These are phyloP conservation scores for Dactylellina drechsleri DNA, from an alignment of 2,329 filamentous ascomycete species.

Conservation along the genomic window DNA sequence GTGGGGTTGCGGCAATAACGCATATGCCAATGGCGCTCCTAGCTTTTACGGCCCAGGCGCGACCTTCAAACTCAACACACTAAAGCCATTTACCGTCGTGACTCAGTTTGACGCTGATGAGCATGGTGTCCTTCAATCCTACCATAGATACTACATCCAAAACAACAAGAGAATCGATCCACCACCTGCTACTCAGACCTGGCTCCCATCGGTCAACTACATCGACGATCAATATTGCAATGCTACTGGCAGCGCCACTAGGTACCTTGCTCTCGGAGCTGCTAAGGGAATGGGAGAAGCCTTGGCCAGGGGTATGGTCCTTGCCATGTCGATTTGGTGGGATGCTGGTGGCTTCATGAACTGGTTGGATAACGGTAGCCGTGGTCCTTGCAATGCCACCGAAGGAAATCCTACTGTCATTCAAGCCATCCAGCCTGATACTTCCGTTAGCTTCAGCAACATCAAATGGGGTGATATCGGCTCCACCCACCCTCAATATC, in stretches of 20 bases:
- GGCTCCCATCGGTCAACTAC: constrained; percentile 62
- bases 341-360: constrained; percentile 68
- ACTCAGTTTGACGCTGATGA: constrained; percentile 65
- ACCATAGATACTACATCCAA: constrained; percentile 67
- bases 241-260: constrained; percentile 58
- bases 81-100: constrained; percentile 65
- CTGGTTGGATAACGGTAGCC: constrained; percentile 67
- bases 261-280: constrained; percentile 62
- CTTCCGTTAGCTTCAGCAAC: constrained; percentile 68
- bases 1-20: constrained; percentile 64
- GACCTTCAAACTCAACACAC: constrained; percentile 64
- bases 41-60: constrained; percentile 59
- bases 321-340: constrained; percentile 69
- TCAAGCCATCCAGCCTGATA: constrained; percentile 64
- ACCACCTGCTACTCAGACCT: constrained; percentile 63
- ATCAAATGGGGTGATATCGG: constrained; percentile 72
- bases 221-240: constrained; percentile 62
- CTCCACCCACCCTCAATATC: constrained; percentile 63
- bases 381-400: constrained; percentile 68
- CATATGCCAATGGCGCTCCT: constrained; percentile 60
- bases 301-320: constrained; percentile 67
- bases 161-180: constrained; percentile 65
- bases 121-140: constrained; percentile 63
- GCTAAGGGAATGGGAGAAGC: constrained; percentile 65
- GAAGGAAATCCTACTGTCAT: constrained; percentile 68